Base-by-base conservation (phyloP, 306 rosid species). In the Lathyrus tuberosus region DNA sequence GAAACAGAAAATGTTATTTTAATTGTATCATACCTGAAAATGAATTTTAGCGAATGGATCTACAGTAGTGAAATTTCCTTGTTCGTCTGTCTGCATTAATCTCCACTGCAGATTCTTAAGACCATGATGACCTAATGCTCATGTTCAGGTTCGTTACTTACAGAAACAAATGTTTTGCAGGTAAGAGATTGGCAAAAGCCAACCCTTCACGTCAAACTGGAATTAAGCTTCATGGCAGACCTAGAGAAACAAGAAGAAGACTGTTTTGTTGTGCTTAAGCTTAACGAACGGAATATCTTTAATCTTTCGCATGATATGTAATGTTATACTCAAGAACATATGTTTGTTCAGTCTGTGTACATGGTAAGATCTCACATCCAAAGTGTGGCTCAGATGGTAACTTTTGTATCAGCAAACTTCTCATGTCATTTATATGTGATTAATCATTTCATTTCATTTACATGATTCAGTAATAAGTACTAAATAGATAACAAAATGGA, bases 141-240 rank as follows among this genome's bases (percentile, higher is more conserved):
- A 4, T 63, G 4, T 57, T 43, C 31, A 60, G 16, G 40, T 41
- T 67, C 20, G 42, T 57, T 28, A 65, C 74, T 51, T 18, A 69
- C 13, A 24, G 8, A 67, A 58, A 47, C 17, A 35, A 51, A 10
- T 9, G 14, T 69, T 70, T 61, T 79, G 83, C 88, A 91, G 97
- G 86, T 9, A 86, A 86, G 85, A 91, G 78, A 82, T 15, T 91
- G 83, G 97, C 83, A 3, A 86, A 85, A 80, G 86, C 90, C n/a
- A 80, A 46, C 77, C 92, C 95, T 71, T 80, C 87, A 2, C 89
- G 87, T 72, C 89, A 73, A 61, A 67, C 75, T 35, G 92, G 89
- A 75, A 86, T 91, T 76, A 88, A 68, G 78, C 79, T 91, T 80
- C 87, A 84, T 9, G 70, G 54, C 62, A 82, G 86, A 62, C 42